Base-by-base conservation (phyloP, 1,139 yeast species). In the Taphrina wiesneri region DNA sequence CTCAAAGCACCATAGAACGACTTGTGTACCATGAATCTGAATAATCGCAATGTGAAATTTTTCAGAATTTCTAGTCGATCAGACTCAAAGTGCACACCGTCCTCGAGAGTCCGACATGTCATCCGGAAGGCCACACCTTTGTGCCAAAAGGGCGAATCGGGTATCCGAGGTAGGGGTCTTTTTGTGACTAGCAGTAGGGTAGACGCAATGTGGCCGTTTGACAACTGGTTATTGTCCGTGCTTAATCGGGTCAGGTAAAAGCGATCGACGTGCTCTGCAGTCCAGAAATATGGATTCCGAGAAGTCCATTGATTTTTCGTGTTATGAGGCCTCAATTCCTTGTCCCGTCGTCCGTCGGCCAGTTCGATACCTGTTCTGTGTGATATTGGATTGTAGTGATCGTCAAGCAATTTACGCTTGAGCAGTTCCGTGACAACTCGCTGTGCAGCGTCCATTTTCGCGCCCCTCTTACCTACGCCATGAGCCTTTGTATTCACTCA, bases 361-460 rank as follows among this genome's bases (percentile, higher is more conserved):
- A 17, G 9, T 15, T 3, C 41, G 13, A 19, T 15, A 15, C 6
- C 11, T 2, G 23, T 19, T 17, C 23, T 36, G 23, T 15, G 30
- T 5, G 17, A 5, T 7, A 45, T 15, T 9, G 64, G 64, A 21
- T 26, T 39, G 53, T 60, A 60, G 45, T 23, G 56, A 25, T 61
- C 56, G 34, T 66, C 56, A 11, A 66, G 39, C 45, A 51, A 21
- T 23, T 46, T 45, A 17, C 60, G 59, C 11, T 13, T 34, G 2
- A 34, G 34, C 4, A 66, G 62, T 28, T 52, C 64, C 28, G 46
- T 19, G 13, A 67, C 53, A 28, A 47, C 66, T 5, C 26, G 39
- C 15, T 61, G 57, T 2, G 67, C 68, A 21, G 67, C 68, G 26
- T 19, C 30, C 9, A 28, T 30, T 21, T 63, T 63, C 13, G 67